Base-by-base conservation (phyloP, 2,329 filamentous ascomycete species). In the Curvularia verruculosa region DNA sequence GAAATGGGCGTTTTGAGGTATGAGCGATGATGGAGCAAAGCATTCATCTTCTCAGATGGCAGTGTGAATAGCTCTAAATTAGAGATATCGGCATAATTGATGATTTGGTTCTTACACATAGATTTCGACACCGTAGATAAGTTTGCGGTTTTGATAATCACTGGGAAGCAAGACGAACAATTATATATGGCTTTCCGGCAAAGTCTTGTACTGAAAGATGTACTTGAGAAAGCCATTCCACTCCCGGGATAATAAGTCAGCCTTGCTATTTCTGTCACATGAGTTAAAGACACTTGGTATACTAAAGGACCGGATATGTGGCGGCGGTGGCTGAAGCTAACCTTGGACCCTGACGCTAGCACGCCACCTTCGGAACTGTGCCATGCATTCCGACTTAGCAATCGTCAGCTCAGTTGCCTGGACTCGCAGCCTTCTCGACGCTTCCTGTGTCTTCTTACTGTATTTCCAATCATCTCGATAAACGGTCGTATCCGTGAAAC, bases 361-460 rank as follows among this genome's bases (percentile, higher is more conserved):
- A 8, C 23, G 36, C 48, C 56, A 52, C 55, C 15, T 60, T 43
- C 41, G 50, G 40, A 43, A 36, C 41, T 37, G 24, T 49, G 21
- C 50, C 39, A 36, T 49, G 21, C 45, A 39, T 57, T 59, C 61
- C 61, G 63, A 62, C 29, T 39, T 46, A 47, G 50, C 50, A 37
- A 57, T 61, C 48, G 58, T 56, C 50, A 63, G 56, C 58, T 51
- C 60, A 51, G 52, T 52, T 57, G 57, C 53, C 53, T 60, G 46
- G 31, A 18, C 34, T 45, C 34, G 31, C 44, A 34, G 46, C 46
- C 59, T 68, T 67, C 65, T 65, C 47, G 62, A 56, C 46, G 52
- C 46, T 69, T 68, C 67, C 34, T 49, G 45, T 34, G 24, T 60
- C 52, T 66, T 63, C 62, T 49, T 19, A 59, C 49, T 58, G 29